Conservation (phyloP, 306 rosid species). For the Lathyrus tuberosus region DNA sequence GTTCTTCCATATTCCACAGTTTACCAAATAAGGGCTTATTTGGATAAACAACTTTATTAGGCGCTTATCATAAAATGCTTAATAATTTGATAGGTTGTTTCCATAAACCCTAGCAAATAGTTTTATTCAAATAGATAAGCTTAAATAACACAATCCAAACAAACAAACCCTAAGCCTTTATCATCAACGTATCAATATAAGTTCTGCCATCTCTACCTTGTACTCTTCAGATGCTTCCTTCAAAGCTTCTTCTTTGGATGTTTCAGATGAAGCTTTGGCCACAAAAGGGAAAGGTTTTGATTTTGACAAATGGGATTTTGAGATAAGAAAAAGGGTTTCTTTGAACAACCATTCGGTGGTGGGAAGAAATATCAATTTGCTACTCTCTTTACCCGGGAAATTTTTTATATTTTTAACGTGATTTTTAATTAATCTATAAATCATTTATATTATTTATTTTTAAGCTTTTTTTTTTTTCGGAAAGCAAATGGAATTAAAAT, state of each 20-base stretch:
- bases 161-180: neutral
- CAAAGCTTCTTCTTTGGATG: constrained; percentile 42
- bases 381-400: too few relatives aligned
- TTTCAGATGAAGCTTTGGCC: constrained; percentile 64
- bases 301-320: constrained; percentile 35
- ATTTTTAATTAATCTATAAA: too few relatives aligned
- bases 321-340: constrained; percentile 44
- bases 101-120: neutral
- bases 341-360: constrained; percentile 41
- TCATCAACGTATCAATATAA: constrained; percentile 33
- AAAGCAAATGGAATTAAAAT: too few relatives aligned
- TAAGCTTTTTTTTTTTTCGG: too few relatives aligned
- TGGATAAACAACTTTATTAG: neutral
- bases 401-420: too few relatives aligned
- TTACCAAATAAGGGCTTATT: neutral
- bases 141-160: neutral
- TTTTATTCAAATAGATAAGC: neutral
- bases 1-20: too few relatives aligned
- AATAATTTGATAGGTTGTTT: too few relatives aligned
- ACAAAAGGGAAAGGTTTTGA: constrained; percentile 44
- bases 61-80: neutral
- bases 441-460: too few relatives aligned
- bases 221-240: constrained; percentile 56
- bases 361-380: constrained; percentile 26
- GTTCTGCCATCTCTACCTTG: constrained; percentile 88